Conservation (phyloP, 2,329 filamentous ascomycete genomes). For the Tolypocladium guangdongense region DNA sequence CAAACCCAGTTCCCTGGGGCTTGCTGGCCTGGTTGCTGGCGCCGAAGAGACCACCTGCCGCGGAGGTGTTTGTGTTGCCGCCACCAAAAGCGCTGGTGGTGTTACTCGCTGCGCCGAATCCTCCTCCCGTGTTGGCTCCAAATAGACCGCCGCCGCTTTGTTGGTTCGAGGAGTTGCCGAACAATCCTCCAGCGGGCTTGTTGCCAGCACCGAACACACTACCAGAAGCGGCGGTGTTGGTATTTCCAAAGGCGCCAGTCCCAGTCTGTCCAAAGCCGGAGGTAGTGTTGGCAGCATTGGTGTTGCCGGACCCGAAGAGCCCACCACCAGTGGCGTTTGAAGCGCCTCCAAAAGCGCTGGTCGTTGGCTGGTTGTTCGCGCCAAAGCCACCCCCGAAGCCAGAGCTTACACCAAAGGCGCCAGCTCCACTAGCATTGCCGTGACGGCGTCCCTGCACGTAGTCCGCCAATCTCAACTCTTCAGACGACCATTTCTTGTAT, state of each 20-base stretch:
- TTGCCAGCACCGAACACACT: slow-evolving; percentile 26
- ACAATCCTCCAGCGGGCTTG: slow-evolving; percentile 13
- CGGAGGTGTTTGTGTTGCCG: slow-evolving; percentile 14
- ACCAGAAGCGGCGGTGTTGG: slow-evolving; percentile 13
- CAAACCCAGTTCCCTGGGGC: slow-evolving; percentile 24
- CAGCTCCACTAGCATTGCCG: slow-evolving; percentile 74
- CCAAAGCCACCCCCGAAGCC: slow-evolving; percentile 43
- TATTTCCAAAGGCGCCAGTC: slow-evolving; percentile 31
- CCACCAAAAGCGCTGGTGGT: slow-evolving; percentile 21
- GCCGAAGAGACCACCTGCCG: slow-evolving; percentile 31
- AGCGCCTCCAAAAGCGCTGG: slow-evolving; percentile 34
- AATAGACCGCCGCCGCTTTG: slow-evolving; percentile 14
- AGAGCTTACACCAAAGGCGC: slow-evolving; percentile 63
- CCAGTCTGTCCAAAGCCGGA: slow-evolving; percentile 9
- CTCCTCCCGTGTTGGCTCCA: slow-evolving; percentile 17
- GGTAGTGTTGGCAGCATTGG: slow-evolving; percentile 18
- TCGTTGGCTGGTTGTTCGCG: slow-evolving; percentile 18
- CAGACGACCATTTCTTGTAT: slow-evolving; percentile 86
- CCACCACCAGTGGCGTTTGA: slow-evolving; percentile 20
- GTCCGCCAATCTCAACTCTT: slow-evolving; percentile 71
- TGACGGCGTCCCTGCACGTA: slow-evolving; percentile 78
- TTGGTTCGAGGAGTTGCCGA: slow-evolving; percentile 12
- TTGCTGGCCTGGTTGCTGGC: slow-evolving; percentile 23
- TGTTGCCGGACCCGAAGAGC: slow-evolving; percentile 22
- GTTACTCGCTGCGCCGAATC: slow-evolving; percentile 24